Evolutionary conservation across 768 basidiomycete species (phyloP), one percentile per base, ranked within the genome.

Genomic region (Leucocoprinus leucothites): DNA sequence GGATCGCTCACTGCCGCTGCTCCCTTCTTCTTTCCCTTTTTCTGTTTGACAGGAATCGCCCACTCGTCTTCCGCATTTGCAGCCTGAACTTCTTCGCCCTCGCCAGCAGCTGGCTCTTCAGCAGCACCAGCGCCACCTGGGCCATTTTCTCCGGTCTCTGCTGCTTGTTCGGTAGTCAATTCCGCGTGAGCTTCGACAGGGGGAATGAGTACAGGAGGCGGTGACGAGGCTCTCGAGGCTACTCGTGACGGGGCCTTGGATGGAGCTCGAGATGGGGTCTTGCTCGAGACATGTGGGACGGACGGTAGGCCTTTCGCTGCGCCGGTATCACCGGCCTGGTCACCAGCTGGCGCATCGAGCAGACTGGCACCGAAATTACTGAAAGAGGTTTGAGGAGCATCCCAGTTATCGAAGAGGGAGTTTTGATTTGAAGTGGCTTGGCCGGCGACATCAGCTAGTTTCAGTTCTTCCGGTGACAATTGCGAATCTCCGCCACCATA

Each of bases 21-120:
- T 11, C 58, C 60, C 53, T 53, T 61, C 49, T 68, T 67, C 44
- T 64, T 64, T 24, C 61, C 60, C 57, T 64, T 62, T 53, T 63
- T 60, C 46, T 61, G 61, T 53, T 63, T 63, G 28, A 57, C 58
- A 38, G 51, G 49, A 26, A 53, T 48, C 26, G 55, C 61, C 40
- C 47, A 60, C 4, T 48, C 61, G 9, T 51, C 61, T 18, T 50
- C 59, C 1, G 31, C 57, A n/a, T 11, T 46, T 21, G 38, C 53
- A 14, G 16, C 9, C 11, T 26, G 53, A 31, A 36, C 44, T 35
- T 44, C 57, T 48, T 28, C 58, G 7, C 16, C 9, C 31, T 55
- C 58, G 9, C 19, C 9, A 11, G 34, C 9, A 8, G 21, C 26
- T 47, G 31, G 28, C 22, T 31, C 40, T 14, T 38, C 38, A 9